Conservation (phyloP, 495 filamentous ascomycete species). For the Glarea lozoyensis region DNA sequence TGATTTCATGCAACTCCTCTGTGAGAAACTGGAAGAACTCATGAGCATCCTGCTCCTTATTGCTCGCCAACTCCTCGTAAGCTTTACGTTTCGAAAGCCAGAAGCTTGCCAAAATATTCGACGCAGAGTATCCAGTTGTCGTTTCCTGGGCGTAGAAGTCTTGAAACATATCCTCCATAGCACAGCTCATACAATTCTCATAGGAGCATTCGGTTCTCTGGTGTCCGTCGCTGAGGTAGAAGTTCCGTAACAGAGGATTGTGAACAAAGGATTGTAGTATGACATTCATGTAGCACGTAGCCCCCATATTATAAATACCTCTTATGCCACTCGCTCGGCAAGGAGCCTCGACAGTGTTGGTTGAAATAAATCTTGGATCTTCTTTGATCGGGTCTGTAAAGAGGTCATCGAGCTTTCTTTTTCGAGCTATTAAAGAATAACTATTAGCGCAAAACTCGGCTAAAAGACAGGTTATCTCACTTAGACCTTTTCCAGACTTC, state of each 20-base stretch:
- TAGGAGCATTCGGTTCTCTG: constrained; percentile 55
- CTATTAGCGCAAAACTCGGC: constrained; percentile 3
- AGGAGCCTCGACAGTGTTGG: constrained; percentile 51
- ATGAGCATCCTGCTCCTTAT: constrained; percentile 89
- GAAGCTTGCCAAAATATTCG: constrained; percentile 68
- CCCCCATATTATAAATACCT: constrained; percentile 89
- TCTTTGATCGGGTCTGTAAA: constrained; percentile 45
- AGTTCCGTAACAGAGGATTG: constrained; percentile 77
- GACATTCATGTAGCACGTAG: constrained; percentile 90
- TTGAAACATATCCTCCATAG: constrained; percentile 83
- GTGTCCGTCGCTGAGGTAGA: constrained; percentile 81
- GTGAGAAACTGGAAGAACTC: constrained; percentile 92
- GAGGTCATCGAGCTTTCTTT: constrained; percentile 54
- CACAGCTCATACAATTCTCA: constrained; percentile 72
- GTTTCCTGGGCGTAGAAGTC: constrained; percentile 79
- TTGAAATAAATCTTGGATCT: constrained; percentile 47
- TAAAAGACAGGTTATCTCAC: constrained; percentile 1
- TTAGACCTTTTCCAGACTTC: constrained; percentile 43
- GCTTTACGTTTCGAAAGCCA: constrained; percentile 62
- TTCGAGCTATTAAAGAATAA: constrained; percentile 26
- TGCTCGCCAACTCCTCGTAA: constrained; percentile 71
- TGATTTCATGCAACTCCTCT: constrained; percentile 71
- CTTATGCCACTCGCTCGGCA: constrained; percentile 67
- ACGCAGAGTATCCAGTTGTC: constrained; percentile 73
- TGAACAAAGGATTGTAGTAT: constrained; percentile 82